phyloP scores from a whole-genome alignment of 75 land plant species.

The Sequoia sempervirens region DNA sequence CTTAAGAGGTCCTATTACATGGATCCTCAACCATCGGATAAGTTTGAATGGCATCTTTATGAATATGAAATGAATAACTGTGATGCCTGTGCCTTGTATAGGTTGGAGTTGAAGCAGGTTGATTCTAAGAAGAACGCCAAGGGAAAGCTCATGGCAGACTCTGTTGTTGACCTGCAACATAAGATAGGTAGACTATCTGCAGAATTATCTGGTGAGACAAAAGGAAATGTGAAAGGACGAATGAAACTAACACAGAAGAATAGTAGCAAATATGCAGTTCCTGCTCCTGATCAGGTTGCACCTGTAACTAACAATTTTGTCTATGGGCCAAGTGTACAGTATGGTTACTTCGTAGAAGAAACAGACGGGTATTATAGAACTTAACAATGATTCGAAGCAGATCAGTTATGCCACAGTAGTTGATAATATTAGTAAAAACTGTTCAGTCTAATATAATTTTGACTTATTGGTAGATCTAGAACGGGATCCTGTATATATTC shows the following conservation, averaged over 20 bases:
- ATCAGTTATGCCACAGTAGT: background rate
- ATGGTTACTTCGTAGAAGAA: conserved; percentile 29
- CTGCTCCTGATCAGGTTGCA: conserved; percentile 15
- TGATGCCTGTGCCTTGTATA: conserved; percentile 80
- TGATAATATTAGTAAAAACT: background rate
- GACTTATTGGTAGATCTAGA: background rate
- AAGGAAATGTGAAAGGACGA: conserved; percentile 34
- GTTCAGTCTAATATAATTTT: background rate
- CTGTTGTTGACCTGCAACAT: conserved; percentile 73
- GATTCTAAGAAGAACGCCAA: conserved; percentile 65
- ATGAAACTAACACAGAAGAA: conserved; percentile 24
- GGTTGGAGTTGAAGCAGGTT: conserved; percentile 83
- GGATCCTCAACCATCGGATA: conserved; percentile 83
- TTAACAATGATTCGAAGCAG: background rate
- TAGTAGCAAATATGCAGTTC: conserved; percentile 9
- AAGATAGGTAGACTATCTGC: conserved; percentile 77
- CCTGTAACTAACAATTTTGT: conserved; percentile 14
- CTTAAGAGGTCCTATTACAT: conserved; percentile 92
- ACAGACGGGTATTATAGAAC: conserved; percentile 27
- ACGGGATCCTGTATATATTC: background rate
- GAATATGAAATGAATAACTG: conserved; percentile 81
- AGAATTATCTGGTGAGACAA: conserved; percentile 34
- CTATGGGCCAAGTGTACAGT: conserved; percentile 20
- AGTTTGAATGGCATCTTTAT: conserved; percentile 89
- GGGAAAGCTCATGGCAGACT: conserved; percentile 50